These are phyloP conservation scores for Volvox africanus DNA, from an alignment of 139 green algal species.

Conservation along the genomic window DNA sequence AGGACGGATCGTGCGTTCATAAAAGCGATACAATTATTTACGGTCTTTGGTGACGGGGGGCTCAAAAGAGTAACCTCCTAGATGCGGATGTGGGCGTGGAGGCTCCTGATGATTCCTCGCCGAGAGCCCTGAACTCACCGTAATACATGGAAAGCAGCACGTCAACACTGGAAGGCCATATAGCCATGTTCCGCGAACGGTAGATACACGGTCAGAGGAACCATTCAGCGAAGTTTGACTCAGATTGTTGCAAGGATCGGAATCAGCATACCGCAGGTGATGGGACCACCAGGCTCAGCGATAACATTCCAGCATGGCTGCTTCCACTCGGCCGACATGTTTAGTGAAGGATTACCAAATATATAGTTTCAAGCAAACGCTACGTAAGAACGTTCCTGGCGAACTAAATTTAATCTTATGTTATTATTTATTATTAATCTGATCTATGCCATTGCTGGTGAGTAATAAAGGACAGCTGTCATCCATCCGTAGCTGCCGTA, in stretches of 20 bases:
- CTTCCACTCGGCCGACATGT: conserved; percentile 23
- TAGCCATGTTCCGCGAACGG: neutral
- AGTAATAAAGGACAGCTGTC: neutral
- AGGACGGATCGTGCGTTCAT: neutral
- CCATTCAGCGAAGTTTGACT: no score
- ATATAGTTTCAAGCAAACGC: no score
- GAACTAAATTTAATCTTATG: no score
- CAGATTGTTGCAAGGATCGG: no score
- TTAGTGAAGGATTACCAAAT: neutral
- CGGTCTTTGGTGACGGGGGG: no score
- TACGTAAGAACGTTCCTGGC: no score
- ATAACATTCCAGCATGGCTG: conserved; percentile 7
- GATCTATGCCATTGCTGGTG: neutral
- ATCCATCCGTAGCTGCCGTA: neutral
- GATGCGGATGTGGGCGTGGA: no score
- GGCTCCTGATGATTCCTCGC: no score
- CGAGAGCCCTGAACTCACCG: neutral
- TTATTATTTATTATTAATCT: neutral
- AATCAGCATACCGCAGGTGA: neutral
- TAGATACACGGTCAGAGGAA: no score
- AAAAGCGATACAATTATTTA: neutral
- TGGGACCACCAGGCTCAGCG: conserved; percentile 8
- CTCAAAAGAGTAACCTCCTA: neutral
- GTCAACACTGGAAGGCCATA: neutral
- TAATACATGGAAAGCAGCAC: conserved; percentile 15